Base-by-base conservation (phyloP, 305 asterid genomes). In the Fraxinus paxiana region DNA sequence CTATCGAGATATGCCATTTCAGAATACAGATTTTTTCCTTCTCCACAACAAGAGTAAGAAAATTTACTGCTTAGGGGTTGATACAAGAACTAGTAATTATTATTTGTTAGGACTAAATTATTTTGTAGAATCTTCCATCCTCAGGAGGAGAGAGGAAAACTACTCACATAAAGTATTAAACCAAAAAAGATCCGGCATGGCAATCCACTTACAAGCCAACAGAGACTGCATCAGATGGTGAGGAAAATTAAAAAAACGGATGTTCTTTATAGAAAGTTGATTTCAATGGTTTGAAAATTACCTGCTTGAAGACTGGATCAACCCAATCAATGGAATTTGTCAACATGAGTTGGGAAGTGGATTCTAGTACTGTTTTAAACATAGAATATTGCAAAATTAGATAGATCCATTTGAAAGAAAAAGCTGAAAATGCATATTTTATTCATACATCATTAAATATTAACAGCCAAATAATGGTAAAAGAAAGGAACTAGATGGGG, bases 271-370 rank as follows among this genome's bases (percentile, higher is more conserved):
- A 63, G 7, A 65, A 26, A 15, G 15, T 10, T 22, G 6, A 59
- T 0, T 4, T 61, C 31, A 37, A 35, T 31, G 26, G 35, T 79
- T 48, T 10, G 59, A 28, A 65, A 9, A 18, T 79, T 82, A 88
- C 91, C 88, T 85, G 84, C 22, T 77, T 73, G 79, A 63, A 79
- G 56, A 84, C 85, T 74, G 33, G 67, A 63, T 82, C 82, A 43
- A 85, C 71, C 92, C 92, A 89, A 17, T 85, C 87, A 2, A 13
- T 38, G 65, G 88, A 77, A 85, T 77, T 86, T 8, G 78, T 30
- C 83, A 67, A 30, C 13, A 81, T 79, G 15, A 48, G 82, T 84
- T 82, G 91, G 81, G 82, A 33, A 85, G 73, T 65, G 51, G 90
- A 75, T 31, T 79, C 87, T 10, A 65, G n/a, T 73, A 78, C 63